phyloP scores from a whole-genome alignment of 208 protist species.

The Crithidia brevicula region DNA sequence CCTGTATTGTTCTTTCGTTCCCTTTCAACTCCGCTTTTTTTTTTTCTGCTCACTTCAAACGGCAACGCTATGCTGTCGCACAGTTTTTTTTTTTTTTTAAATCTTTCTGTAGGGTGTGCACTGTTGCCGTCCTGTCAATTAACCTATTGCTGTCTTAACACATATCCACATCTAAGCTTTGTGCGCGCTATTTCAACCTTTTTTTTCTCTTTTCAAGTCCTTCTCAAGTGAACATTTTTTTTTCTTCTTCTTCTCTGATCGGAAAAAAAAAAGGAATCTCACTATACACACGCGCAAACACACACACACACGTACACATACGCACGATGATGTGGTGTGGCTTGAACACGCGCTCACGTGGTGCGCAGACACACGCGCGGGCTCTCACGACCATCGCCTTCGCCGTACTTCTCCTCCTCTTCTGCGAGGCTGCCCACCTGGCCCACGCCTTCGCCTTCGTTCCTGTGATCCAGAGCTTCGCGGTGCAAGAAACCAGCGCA shows the following conservation, averaged over 20 bases:
- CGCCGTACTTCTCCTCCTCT: slow-evolving; percentile 18
- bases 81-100: neutral
- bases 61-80: too few relatives aligned
- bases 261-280: neutral
- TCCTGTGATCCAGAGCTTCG: slow-evolving; percentile 28
- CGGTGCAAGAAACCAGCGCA: slow-evolving; percentile 15
- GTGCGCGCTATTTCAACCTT: too few relatives aligned
- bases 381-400: neutral
- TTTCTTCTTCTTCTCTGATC: neutral
- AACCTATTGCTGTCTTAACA: too few relatives aligned
- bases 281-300: too few relatives aligned
- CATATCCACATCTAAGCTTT: too few relatives aligned
- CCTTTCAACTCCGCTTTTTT: neutral
- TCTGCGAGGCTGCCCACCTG: slow-evolving; percentile 6
- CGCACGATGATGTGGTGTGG: slow-evolving; percentile 1
- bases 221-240: too few relatives aligned
- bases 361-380: neutral
- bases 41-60: neutral
- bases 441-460: slow-evolving; percentile 31
- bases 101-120: neutral
- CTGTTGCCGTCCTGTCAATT: too few relatives aligned
- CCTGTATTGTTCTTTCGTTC: neutral
- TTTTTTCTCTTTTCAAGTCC: too few relatives aligned
- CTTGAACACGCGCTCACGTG: neutral
- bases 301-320: too few relatives aligned